phyloP scores from a whole-genome alignment of 169 alveolate species.

The Plasmodium blacklocki region DNA sequence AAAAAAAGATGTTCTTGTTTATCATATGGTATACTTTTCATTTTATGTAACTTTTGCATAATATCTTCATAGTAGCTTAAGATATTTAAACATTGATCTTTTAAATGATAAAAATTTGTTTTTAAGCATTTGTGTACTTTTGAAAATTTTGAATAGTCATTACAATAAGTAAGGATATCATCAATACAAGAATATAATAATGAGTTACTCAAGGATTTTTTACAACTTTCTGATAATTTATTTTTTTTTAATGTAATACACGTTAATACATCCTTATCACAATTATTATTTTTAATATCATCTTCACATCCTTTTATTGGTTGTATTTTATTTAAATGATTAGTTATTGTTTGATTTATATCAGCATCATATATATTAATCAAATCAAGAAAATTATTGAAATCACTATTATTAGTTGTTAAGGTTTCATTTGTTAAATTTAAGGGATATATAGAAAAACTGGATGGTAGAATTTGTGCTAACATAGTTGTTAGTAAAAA shows the following conservation, averaged over 20 bases:
- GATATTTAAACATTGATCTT: constrained; percentile 37
- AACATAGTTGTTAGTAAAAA: constrained; percentile 52
- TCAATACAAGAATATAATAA: constrained; percentile 62
- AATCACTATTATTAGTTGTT: constrained; percentile 14
- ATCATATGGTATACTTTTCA: constrained; percentile 52
- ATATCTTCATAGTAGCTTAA: constrained; percentile 67
- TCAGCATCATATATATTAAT: constrained; percentile 54
- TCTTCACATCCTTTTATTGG: constrained; percentile 73
- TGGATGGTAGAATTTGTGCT: constrained; percentile 51
- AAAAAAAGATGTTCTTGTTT: constrained; percentile 32
- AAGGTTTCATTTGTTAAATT: constrained; percentile 11
- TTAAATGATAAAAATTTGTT: constrained; percentile 35
- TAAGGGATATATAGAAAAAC: constrained; percentile 49
- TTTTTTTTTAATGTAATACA: constrained; percentile 69
- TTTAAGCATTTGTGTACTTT: constrained; percentile 56
- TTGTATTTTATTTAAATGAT: constrained; percentile 37
- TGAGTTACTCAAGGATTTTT: constrained; percentile 42
- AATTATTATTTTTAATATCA: constrained; percentile 68
- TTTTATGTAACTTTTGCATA: constrained; percentile 64
- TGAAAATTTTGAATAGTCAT: constrained; percentile 57
- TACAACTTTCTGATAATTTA: constrained; percentile 48
- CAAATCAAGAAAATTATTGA: constrained; percentile 39
- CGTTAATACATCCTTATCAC: constrained; percentile 53
- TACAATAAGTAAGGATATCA: constrained; percentile 18
- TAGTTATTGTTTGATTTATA: constrained; percentile 29